Evolutionary conservation across 495 filamentous ascomycete genomes (phyloP).

Genomic region (Pseudomonodictys pantanalensis): DNA sequence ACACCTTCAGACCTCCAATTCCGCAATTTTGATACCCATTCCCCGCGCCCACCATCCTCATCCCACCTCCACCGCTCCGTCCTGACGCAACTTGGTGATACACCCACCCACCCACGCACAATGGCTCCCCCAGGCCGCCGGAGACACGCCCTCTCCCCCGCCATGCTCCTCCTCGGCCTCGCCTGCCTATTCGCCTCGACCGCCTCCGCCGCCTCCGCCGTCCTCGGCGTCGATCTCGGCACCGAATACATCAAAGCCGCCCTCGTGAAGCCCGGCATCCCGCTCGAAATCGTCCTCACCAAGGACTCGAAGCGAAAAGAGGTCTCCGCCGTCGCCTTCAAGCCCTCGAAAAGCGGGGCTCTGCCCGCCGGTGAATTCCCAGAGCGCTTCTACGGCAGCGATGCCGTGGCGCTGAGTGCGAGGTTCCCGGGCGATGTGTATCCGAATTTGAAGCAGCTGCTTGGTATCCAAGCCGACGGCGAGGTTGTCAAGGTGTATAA

Average conservation of each 20-base stretch:
- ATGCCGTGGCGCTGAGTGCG: slow-evolving; percentile 81
- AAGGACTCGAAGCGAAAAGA: slow-evolving; percentile 99
- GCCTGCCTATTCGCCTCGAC: slow-evolving; percentile 54
- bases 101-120: slow-evolving; percentile 22
- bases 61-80: slow-evolving; percentile 5
- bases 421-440: slow-evolving; percentile 92
- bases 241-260: slow-evolving; percentile 97
- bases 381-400: slow-evolving; percentile 85
- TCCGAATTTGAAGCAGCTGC: slow-evolving; percentile 81
- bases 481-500: slow-evolving; percentile 64
- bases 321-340: slow-evolving; percentile 86
- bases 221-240: slow-evolving; percentile 90
- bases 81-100: not conserved
- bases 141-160: slow-evolving; percentile 38
- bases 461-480: slow-evolving; percentile 65
- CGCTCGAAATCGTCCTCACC: slow-evolving; percentile 96
- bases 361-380: slow-evolving; percentile 63
- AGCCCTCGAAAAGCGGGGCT: slow-evolving; percentile 58
- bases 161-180: slow-evolving; percentile 48
- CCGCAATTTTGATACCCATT: not conserved
- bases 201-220: slow-evolving; percentile 59
- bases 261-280: slow-evolving; percentile 95
- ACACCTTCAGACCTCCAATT: not conserved
- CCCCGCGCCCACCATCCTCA: not conserved
- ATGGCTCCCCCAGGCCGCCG: slow-evolving; percentile 55